Conservation (phyloP, 1,284 basidiomycete genomes). For the Leccinum ponderosum region DNA sequence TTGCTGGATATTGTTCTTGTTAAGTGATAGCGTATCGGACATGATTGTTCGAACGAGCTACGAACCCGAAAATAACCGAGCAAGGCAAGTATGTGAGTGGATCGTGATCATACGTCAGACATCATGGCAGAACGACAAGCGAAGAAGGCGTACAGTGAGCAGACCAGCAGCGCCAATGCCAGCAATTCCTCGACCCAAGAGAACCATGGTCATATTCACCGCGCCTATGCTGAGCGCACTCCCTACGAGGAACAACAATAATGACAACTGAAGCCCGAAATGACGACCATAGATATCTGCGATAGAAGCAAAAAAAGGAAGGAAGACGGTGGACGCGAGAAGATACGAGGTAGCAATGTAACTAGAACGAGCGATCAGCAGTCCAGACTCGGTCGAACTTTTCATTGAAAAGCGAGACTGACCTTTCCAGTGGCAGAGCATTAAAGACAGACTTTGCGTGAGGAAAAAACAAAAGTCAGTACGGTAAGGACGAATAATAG, state of each 20-base stretch:
- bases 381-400: background rate
- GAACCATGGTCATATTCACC: conserved; percentile 45
- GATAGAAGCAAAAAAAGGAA: conserved; percentile 50
- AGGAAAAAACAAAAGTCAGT: background rate
- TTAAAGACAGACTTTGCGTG: conserved; percentile 43
- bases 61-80: background rate
- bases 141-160: conserved; percentile 38
- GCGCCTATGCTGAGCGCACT: conserved; percentile 49
- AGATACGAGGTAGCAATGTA: conserved; percentile 52
- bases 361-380: conserved; percentile 19
- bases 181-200: conserved; percentile 48
- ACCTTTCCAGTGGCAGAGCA: conserved; percentile 47
- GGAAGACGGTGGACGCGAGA: conserved; percentile 52
- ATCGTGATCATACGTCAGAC: background rate
- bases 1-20: conserved; percentile 45
- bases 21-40: conserved; percentile 44
- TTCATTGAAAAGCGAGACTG: background rate
- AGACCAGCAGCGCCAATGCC: conserved; percentile 52
- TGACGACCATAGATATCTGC: conserved; percentile 52
- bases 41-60: conserved; percentile 47
- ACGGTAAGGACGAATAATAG: background rate
- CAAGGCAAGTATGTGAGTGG: background rate
- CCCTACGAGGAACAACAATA: conserved; percentile 47
- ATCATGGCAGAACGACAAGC: background rate
- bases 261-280: conserved; percentile 43